phyloP scores from a whole-genome alignment of 1,284 basidiomycete genomes.

The Naganishia sp. region DNA sequence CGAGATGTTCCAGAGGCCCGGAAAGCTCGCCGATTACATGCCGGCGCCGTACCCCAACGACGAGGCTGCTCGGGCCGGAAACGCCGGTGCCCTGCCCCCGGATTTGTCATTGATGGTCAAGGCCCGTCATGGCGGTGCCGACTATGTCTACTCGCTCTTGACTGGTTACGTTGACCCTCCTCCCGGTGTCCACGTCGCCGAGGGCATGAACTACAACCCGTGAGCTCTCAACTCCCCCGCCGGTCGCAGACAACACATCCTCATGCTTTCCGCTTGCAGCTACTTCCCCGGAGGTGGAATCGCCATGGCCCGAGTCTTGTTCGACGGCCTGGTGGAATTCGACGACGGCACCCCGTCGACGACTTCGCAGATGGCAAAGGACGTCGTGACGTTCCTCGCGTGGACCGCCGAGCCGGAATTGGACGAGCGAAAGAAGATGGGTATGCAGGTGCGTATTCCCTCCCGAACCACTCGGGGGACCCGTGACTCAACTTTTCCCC shows the following conservation, averaged over 20 bases:
- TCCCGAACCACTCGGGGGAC: not conserved
- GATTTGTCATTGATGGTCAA: conserved; percentile 97
- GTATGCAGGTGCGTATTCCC: conserved; percentile 38
- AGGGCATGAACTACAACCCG: conserved; percentile 97
- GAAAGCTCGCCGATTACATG: conserved; percentile 96
- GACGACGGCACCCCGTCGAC: conserved; percentile 95
- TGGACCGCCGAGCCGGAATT: conserved; percentile 98
- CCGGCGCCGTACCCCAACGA: conserved; percentile 96
- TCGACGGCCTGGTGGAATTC: conserved; percentile 92
- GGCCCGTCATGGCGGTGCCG: conserved; percentile 96
- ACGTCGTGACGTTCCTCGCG: conserved; percentile 90
- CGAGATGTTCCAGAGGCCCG: conserved; percentile 98
- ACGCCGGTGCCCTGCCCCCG: conserved; percentile 93
- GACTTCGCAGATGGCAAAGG: conserved; percentile 99
- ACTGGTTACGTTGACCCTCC: conserved; percentile 98
- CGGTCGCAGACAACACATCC: not conserved
- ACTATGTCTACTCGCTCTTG: conserved; percentile 95
- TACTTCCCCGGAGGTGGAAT: conserved; percentile 98
- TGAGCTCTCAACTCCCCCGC: conserved; percentile 33
- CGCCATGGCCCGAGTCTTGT: conserved; percentile 96
- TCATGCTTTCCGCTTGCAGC: conserved; percentile 27
- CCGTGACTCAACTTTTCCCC: not conserved
- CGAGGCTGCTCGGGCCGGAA: conserved; percentile 92
- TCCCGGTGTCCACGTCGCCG: conserved; percentile 92
- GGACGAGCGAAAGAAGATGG: conserved; percentile 87